Base-by-base conservation (phyloP, 1,139 yeast genomes). In the Kodamaea ohmeri region DNA sequence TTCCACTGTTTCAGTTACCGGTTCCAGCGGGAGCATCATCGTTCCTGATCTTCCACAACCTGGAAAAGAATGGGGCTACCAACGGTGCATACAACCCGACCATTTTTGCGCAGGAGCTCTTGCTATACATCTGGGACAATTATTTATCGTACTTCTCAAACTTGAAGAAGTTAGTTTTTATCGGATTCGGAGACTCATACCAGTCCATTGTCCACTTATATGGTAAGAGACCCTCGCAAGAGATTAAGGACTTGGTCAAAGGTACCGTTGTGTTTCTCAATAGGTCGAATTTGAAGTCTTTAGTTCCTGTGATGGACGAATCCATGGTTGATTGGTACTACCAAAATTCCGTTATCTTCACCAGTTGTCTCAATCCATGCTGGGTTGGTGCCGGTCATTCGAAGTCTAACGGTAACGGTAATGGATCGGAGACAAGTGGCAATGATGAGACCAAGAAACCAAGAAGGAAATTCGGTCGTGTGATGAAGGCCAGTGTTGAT, bases 121-220 rank as follows among this genome's bases (percentile, higher is more conserved):
- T 88, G 35, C 63, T 85, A 14, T 86, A 86, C 54, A 54, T 92
- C 15, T 92, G 97, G 97, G 97, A 92, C 58, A 87, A 89, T 55
- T 89, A 88, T 53, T 63, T 92, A 38, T 80, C 85, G 36, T 85
- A 82, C 56, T 87, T 87, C 54, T 73, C 67, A 6, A 66, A 78
- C 39, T 76, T 87, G 37, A 69, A 77, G 34, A 85, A 85, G 48
- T 59, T 94, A 35, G 82, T 88, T 0, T 80, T 92, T 55, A 74
- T 90, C 26, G 97, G 97, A 2, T 77, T 85, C 45, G 98, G 98
- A 28, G 95, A 88, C 45, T 80, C 97, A 0, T 86, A 87, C 53
- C 82, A 87, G 37, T 87, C 96, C 1, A 75, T 90, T 31, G 94
- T 90, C 2, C 95, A 90, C 60, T 65, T 92, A 22, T 78, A 85